Evolutionary conservation across 2,329 filamentous ascomycete species (phyloP).

Genomic region (Monosporascus sp.): DNA sequence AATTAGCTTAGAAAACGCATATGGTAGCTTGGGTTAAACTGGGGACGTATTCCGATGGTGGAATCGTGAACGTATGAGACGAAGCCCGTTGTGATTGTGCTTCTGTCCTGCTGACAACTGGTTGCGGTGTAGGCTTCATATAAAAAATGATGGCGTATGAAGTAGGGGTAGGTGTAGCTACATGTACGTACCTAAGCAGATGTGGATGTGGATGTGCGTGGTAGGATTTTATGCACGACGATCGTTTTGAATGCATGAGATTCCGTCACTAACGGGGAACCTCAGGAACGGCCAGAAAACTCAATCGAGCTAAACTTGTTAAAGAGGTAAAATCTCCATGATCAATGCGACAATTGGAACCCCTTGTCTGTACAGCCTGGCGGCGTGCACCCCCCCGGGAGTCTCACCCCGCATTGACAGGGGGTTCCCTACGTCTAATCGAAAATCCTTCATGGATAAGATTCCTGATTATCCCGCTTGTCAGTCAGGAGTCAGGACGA

Average conservation of each 20-base stretch:
- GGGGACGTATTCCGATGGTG: too few relatives aligned
- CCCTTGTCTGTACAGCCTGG: too few relatives aligned
- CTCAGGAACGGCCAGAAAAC: conserved; percentile 16
- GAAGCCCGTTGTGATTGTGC: too few relatives aligned
- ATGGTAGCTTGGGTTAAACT: neutral
- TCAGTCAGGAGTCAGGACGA: neutral
- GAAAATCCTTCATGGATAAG: neutral
- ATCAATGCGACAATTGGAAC: too few relatives aligned
- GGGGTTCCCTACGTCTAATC: neutral
- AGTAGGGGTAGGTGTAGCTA: neutral
- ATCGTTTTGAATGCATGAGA: conserved; percentile 15
- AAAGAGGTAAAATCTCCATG: neutral
- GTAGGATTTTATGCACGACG: neutral
- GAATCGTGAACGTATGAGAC: too few relatives aligned
- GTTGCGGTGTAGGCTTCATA: too few relatives aligned
- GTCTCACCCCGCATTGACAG: neutral
- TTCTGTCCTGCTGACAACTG: too few relatives aligned
- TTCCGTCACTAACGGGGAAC: conserved; percentile 25
- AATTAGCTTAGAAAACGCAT: neutral
- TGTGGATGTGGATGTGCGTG: neutral
- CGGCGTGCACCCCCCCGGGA: too few relatives aligned
- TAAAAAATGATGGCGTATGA: neutral
- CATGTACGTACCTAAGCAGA: neutral
- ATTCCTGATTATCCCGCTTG: neutral
- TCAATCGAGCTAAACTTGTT: neutral